Base-by-base conservation (phyloP, 2,329 filamentous ascomycete species). In the Myriosclerotinia duriaeana region DNA sequence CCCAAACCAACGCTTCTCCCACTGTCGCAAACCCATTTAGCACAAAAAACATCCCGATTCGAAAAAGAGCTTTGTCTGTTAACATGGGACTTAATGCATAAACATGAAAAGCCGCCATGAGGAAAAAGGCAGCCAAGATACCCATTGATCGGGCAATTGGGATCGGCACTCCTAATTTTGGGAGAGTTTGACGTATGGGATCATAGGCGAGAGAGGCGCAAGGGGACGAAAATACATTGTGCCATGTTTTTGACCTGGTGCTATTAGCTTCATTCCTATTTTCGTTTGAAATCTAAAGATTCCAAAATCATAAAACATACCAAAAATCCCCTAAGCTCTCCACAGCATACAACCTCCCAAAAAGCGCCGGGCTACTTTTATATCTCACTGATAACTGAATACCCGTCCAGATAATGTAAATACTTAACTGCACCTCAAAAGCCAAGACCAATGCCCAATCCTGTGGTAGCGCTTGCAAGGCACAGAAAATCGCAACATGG, bases 31-130 rank as follows among this genome's bases (percentile, higher is more conserved):
- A 69, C 0, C 79, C 79, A 70, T 80, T 80, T 7, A 77, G 50
- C 22, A 79, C 62, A 64, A 80, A 80, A 69, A 80, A 80, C 5
- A 76, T 53, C 3, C 72, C 76, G 30, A 80, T 76, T 22, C 78
- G 71, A 40, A 69, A 66, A 17, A 78, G 68, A 1, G 73, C 77
- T 66, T 76, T 72, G 8, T 64, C 53, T 0, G 71, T 70, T 0
- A 80, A 65, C 36, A 80, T 74, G 5, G 78, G 78, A 26, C 72
- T 69, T 14, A 80, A 67, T 1, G 73, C 75, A 69, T 78, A 79
- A 8, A 78, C 72, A 62, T 80, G 79, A 67, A 80, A 80, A 11
- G 73, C 55, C 0, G 76, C 77, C 79, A 80, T 80, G 15, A 80
- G 68, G 22, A 64, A 69, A 64, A 80, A 80, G 0, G 76, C 76